Base-by-base conservation (phyloP, 108 stramenopile species). In the Nitzschia inconspicua region DNA sequence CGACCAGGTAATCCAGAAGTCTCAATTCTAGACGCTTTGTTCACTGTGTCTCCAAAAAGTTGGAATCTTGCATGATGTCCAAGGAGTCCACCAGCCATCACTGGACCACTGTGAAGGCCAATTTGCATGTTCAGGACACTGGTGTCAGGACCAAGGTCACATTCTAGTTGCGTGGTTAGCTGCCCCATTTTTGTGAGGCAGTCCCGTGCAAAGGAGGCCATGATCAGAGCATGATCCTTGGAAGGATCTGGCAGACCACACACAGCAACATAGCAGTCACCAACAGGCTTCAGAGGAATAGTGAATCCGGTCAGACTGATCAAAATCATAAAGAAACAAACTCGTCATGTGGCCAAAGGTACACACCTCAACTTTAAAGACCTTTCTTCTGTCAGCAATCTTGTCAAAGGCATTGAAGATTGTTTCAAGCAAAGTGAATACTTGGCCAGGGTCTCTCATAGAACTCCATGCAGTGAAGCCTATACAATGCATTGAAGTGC, bases 11-110 rank as follows among this genome's bases (percentile, higher is more conserved):
- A 31, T 11, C 67, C 73, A 34, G 77, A 70, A 20, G 73, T 70
- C 58, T 88, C 83, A 76, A 88, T 84, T 4, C 86, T 58, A 7
- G 72, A 41, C 8, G 83, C 57, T 4, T 76, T 76, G 54, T 84
- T 88, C 9, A 88, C 80, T 7, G 83, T 78, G 55, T 76, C 75
- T 0, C 75, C 75, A 55, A 76, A 68, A 13, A 75, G 29, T 39
- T 65, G 59, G 67, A 77, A 85, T 10, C 68, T 51, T 1, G 68
- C 60, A n/a, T 60, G 39, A 0, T 36, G 43, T 1, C 66, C 64
- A 13, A 52, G 41, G 8, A 65, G 31, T 0, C 54, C 64, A 16
- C 66, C 66, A 13, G 42, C 66, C 13, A 55, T 68, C 41, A 68
- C 66, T 16, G 57, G 47, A 8, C 66, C 66, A 24, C 28, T 32